phyloP scores from a whole-genome alignment of 2,329 filamentous ascomycete genomes.

The Colletotrichum sp. region DNA sequence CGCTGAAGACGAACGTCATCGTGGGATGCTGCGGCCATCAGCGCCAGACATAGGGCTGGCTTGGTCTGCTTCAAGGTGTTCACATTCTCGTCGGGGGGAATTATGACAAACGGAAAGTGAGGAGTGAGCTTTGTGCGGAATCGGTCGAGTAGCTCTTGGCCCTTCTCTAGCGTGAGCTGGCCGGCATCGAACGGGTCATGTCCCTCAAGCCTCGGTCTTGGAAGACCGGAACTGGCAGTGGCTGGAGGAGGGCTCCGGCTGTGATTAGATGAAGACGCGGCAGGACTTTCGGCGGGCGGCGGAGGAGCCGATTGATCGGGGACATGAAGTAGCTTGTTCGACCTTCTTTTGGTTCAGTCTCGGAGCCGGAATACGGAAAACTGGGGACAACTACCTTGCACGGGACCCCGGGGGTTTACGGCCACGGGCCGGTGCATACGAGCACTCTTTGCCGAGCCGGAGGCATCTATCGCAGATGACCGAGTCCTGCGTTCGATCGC shows the following conservation, averaged over 20 bases:
- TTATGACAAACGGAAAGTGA: conserved; percentile 34
- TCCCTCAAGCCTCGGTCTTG: background rate
- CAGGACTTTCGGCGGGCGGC: background rate
- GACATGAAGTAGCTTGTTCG: conserved; percentile 2
- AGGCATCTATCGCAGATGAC: conserved; percentile 36
- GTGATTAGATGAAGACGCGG: background rate
- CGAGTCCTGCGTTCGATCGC: conserved; percentile 37
- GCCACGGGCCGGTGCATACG: conserved; percentile 33
- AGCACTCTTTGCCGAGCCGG: conserved; percentile 34
- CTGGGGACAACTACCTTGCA: background rate
- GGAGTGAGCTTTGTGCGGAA: conserved; percentile 29
- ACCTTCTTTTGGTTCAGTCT: background rate
- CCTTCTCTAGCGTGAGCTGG: conserved; percentile 25
- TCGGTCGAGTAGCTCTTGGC: conserved; percentile 28
- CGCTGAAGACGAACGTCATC: conserved; percentile 28
- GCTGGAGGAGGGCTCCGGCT: background rate
- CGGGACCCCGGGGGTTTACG: conserved; percentile 25
- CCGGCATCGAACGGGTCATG: conserved; percentile 27
- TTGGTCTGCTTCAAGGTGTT: conserved; percentile 25
- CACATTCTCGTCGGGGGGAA: conserved; percentile 23
- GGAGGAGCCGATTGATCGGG: background rate
- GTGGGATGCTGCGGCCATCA: conserved; percentile 30
- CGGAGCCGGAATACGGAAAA: background rate
- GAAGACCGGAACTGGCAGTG: background rate
- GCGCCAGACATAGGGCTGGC: conserved; percentile 30